Base-by-base conservation (phyloP, 2,329 filamentous ascomycete species). In the Trichoderma endophyticum region DNA sequence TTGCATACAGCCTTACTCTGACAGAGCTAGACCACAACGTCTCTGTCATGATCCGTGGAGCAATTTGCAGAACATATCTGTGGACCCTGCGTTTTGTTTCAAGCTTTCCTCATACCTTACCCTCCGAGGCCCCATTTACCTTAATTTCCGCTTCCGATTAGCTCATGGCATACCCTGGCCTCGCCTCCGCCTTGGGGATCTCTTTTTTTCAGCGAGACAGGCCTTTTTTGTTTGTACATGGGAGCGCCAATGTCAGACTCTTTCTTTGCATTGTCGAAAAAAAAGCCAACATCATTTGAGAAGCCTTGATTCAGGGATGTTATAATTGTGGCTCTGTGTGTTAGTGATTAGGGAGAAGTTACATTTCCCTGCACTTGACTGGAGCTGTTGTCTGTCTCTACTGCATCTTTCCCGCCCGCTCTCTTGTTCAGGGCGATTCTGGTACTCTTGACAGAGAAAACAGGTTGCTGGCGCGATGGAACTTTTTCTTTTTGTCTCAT, bases 1-100 rank as follows among this genome's bases (percentile, higher is more conserved):
- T 48, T 66, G 54, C 18, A 21, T 61, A 1, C 15, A 11, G n/a
- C 32, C 30, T 39, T 28, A 8, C 6, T 9, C 24, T 11, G 6
- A 39, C 64, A 39, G 11, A 11, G 36, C 39, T 36, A 24, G 24
- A 48, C 21, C 51, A 43, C 21, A 21, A 32, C 54, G 30, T 74
- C 64, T 71, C 57, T 64, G 69, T 74, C 71, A 51, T 34, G 21
- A 26, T 21, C 30, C 56, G 39, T 72, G 69, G 56, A 34, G 39
- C 71, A 34, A 36, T 74, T 69, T 39, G 54, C n/a, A 34, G 30
- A 54, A 1, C 3, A 54, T 24, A 24, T 24, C 0, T 54, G n/a
- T 54, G n/a, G 11, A 6, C 48, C 48, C 28, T 67, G 48, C 57
- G 26, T 30, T 62, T 62, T 61, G 54, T 62, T 66, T 54, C 63